phyloP scores from a whole-genome alignment of 352 stramenopile species.

The Elongisporangium prolatum region DNA sequence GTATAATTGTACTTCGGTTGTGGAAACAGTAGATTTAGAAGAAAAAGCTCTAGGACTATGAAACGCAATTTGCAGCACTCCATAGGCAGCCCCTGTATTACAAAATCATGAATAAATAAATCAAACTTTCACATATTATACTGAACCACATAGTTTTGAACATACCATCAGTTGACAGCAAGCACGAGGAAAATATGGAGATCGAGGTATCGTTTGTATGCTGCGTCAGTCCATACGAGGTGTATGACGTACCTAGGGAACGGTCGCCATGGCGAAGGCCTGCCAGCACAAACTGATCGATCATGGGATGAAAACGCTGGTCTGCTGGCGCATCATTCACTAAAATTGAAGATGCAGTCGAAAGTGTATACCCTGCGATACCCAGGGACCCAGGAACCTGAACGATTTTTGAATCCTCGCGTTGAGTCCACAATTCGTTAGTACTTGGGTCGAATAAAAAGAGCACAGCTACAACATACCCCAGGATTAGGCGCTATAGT shows the following conservation, averaged over 20 bases:
- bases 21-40: constrained; percentile 9
- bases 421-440: constrained; percentile 68
- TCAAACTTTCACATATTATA: neutral
- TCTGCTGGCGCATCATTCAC: constrained; percentile 36
- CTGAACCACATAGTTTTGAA: neutral
- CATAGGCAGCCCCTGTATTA: constrained; percentile 31
- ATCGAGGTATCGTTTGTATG: constrained; percentile 13
- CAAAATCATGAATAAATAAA: neutral
- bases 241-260: constrained; percentile 7
- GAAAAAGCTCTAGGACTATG: constrained; percentile 11
- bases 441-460: constrained; percentile 56
- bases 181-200: constrained; percentile 33
- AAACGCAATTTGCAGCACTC: constrained; percentile 50
- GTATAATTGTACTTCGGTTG: constrained; percentile 23
- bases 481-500: neutral
- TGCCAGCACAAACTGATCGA: constrained; percentile 52
- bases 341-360: constrained; percentile 27
- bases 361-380: constrained; percentile 45
- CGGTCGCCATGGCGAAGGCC: constrained; percentile 13
- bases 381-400: constrained; percentile 51
- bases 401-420: constrained; percentile 32
- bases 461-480: constrained; percentile 26
- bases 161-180: constrained; percentile 38
- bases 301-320: constrained; percentile 50
- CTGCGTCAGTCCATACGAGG: constrained; percentile 3